phyloP scores from a whole-genome alignment of 768 basidiomycete genomes.

The Dioszegia hungarica region DNA sequence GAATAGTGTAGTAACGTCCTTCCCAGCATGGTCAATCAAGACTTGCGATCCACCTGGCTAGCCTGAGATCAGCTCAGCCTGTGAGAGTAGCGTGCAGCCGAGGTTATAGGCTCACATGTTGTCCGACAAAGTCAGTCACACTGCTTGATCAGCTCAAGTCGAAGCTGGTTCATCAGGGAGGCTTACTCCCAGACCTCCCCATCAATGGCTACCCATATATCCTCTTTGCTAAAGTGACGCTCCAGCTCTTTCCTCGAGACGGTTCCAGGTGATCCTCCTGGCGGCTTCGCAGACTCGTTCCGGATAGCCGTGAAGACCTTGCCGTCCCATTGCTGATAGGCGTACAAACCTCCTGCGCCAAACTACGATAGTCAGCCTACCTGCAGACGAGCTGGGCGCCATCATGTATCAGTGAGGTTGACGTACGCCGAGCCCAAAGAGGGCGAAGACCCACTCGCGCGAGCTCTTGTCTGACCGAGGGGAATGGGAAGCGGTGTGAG shows the following conservation, averaged over 20 bases:
- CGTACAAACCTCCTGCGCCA: neutral
- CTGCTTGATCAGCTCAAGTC: conserved; percentile 3
- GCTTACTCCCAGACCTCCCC: conserved; percentile 33
- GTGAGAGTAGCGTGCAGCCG: neutral
- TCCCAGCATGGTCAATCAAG: conserved; percentile 23
- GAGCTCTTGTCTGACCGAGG: neutral
- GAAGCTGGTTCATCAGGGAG: neutral
- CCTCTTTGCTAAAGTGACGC: conserved; percentile 18
- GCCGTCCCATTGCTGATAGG: conserved; percentile 1
- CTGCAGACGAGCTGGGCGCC: too few relatives aligned
- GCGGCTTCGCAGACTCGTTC: neutral
- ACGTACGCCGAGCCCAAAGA: neutral
- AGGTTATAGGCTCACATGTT: conserved; percentile 15
- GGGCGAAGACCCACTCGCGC: neutral
- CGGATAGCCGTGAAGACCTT: neutral
- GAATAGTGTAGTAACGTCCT: conserved; percentile 28
- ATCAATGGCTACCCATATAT: conserved; percentile 37
- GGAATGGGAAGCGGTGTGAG: neutral
- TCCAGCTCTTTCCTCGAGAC: conserved; percentile 15
- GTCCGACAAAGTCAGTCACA: conserved; percentile 19
- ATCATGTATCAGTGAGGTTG: neutral
- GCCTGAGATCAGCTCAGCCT: neutral
- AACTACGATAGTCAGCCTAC: neutral
- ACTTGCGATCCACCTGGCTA: conserved; percentile 28
- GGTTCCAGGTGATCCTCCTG: neutral